Conservation (phyloP, 2,329 filamentous ascomycete species). For the Paecilomyces sp. region DNA sequence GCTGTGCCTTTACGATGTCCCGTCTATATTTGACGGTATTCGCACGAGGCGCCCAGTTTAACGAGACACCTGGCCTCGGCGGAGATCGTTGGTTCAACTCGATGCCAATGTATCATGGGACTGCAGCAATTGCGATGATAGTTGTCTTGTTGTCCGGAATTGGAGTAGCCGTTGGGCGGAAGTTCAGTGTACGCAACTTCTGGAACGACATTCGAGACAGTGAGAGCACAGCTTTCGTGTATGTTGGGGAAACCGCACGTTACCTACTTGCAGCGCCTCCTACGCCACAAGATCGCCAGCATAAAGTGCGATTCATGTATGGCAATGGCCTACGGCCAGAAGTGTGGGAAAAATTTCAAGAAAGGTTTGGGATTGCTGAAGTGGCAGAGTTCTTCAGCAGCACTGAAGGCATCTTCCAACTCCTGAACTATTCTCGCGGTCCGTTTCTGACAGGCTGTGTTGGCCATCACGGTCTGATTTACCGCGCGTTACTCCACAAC, state of each 20-base stretch:
- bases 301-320: constrained; percentile 38
- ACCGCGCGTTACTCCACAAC: constrained; percentile 47
- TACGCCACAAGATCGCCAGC: constrained; percentile 36
- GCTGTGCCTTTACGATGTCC: constrained; percentile 52
- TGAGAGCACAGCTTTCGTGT: constrained; percentile 63
- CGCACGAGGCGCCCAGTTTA: constrained; percentile 24
- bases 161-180: constrained; percentile 31
- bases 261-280: constrained; percentile 63
- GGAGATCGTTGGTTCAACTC: constrained; percentile 64
- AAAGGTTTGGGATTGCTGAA: constrained; percentile 34
- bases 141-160: constrained; percentile 48
- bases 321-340: constrained; percentile 52
- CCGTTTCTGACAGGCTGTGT: constrained; percentile 59
- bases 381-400: constrained; percentile 73
- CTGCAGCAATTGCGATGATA: constrained; percentile 56
- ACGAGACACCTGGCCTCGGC: constrained; percentile 15
- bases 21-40: constrained; percentile 35
- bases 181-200: constrained; percentile 62
- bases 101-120: constrained; percentile 74
- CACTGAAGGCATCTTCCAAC: constrained; percentile 61
- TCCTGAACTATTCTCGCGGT: constrained; percentile 55
- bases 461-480: constrained; percentile 62
- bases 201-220: constrained; percentile 66
- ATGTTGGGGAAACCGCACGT: constrained; percentile 70
- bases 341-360: constrained; percentile 56